Base-by-base conservation (phyloP, 192 early-diverging fungal species). In the Phycomyces blakesleeanus region DNA sequence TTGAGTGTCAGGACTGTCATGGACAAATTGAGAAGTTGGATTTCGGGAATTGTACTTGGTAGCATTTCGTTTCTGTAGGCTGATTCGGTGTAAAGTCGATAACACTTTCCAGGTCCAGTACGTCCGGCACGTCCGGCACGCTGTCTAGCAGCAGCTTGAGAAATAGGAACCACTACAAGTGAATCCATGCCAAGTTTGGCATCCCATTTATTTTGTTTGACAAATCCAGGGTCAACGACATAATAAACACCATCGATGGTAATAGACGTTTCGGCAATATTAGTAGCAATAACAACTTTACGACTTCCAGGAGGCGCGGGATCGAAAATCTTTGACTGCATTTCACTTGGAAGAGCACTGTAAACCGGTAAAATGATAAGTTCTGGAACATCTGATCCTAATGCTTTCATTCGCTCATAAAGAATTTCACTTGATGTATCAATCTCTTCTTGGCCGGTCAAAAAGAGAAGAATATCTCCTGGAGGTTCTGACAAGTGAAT, bases 361-460 rank as follows among this genome's bases (percentile, higher is more conserved):
- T 99, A 99, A 6, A 97, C 94, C 1, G 95, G 97, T 38, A 96
- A 81, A 50, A 97, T 85, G 16, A 89, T 88, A 66, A 99, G 63
- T 61, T 87, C 87, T 20, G 82, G 81, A 3, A 87, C 83, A 61
- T 87, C 81, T 2, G 80, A 82, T 16, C 84, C 88, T 6, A 92
- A 75, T 10, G 85, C 84, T 40, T 83, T 84, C 82, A 87, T 81
- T 16, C 84, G 83, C 58, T 92, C 89, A 63, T 84, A 84, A 20
- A 91, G 47, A 54, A 89, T 82, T 61, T 87, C 86, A 38, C 81
- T 72, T 27, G 88, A 81, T 1, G 86, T 93, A 73, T 99, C 97
- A 41, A 99, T 98, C 71, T 99, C 97, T 80, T 99, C 97, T 71
- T 98, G 95, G 75, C 97, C 97, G 0, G 97, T 97, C 75, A 99